Base-by-base conservation (phyloP, 1,284 basidiomycete genomes). In the Baeospora myosura region DNA sequence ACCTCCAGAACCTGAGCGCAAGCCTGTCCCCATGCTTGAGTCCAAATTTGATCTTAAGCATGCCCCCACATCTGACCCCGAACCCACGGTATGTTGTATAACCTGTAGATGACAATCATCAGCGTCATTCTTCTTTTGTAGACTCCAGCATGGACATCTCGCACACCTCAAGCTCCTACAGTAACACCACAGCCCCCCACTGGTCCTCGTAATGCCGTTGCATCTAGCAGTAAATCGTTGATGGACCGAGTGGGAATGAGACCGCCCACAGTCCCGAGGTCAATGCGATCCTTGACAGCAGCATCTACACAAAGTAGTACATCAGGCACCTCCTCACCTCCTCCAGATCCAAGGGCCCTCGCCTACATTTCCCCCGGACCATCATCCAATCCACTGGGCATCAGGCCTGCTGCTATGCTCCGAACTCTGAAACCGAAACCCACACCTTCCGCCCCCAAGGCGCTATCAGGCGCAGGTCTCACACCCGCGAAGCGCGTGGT, bases 311-410 rank as follows among this genome's bases (percentile, higher is more conserved):
- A 38, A 20, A 22, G 29, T 21, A 24, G 38, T 31, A 4, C 34
- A 45, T 18, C 33, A 23, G 4, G 40, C 31, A 31, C 21, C 33
- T 23, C 45, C 18, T 56, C 56, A 24, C 61, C 65, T 18, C 60
- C 66, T 8, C 66, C 57, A 17, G 65, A 68, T 38, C 57, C 60
- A 5, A 66, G 64, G 40, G 45, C 59, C 1, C 40, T 68, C 18
- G 61, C 60, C 3, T 63, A 62, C 44, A 62, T 68, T 20, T 52
- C 64, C 14, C 52, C 59, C 4, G 66, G 66, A 4, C 63, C 72
- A 5, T 53, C 64, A 23, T 65, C 62, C 0, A 78, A 77, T 51
- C 72, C 73, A 21, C 33, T 78, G 29, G 64, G 62, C 36, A 77
- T 78, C 38, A 62, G 66, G 23, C 72, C 76, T 28, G 8, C 26